Evolutionary conservation across 257 asterid genomes (phyloP).

Genomic region (Coffea canephora): DNA sequence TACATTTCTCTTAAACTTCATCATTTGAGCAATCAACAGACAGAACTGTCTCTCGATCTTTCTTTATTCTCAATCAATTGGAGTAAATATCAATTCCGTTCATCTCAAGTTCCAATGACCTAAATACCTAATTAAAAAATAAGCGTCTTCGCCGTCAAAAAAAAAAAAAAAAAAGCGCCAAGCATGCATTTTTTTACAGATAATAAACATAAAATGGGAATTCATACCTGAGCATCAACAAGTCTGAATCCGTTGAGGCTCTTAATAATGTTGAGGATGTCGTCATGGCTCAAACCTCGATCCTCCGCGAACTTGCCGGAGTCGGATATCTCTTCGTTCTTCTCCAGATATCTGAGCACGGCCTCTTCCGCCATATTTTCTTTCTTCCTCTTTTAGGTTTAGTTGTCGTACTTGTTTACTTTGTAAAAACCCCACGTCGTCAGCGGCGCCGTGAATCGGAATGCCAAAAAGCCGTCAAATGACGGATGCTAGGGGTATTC

Average conservation of each 20-base stretch:
- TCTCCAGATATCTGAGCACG: conserved; percentile 56
- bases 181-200: neutral
- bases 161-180: too few species aligned
- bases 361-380: conserved; percentile 80
- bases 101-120: neutral
- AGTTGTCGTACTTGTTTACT: neutral
- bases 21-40: neutral
- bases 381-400: neutral
- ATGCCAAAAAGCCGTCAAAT: neutral
- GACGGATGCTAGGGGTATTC: neutral
- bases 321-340: conserved; percentile 57
- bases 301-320: conserved; percentile 71
- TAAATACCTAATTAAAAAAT: neutral
- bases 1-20: neutral
- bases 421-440: neutral
- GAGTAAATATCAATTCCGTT: neutral
- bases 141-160: neutral
- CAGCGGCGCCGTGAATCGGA: neutral
- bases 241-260: conserved; percentile 76
- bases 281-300: conserved; percentile 70
- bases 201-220: neutral
- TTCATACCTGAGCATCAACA: conserved; percentile 64
- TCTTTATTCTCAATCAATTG: neutral
- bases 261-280: conserved; percentile 73
- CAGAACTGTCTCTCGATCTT: neutral